phyloP scores from a whole-genome alignment of 169 alveolate genomes.

The Cryptosporidium canis region DNA sequence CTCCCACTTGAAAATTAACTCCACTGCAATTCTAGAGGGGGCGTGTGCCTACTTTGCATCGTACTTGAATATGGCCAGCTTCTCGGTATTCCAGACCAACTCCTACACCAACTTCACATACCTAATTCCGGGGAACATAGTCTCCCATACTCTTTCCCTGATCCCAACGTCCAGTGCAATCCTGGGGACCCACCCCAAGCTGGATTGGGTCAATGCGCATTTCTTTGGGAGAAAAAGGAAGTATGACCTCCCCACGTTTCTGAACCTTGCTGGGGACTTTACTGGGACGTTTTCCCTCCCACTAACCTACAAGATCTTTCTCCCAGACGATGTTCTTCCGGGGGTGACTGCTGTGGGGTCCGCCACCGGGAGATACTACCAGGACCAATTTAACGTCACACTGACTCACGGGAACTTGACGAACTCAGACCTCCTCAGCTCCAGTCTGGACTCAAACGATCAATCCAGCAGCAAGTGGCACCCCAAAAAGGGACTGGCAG shows the following conservation, averaged over 20 bases:
- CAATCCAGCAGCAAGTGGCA: background rate
- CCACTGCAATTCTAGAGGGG: slow-evolving; percentile 64
- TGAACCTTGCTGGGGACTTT: slow-evolving; percentile 43
- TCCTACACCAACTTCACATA: slow-evolving; percentile 46
- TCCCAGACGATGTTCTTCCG: slow-evolving; percentile 59
- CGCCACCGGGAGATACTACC: background rate
- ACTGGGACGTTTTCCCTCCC: slow-evolving; percentile 69
- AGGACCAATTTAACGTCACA: slow-evolving; percentile 46
- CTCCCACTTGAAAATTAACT: slow-evolving; percentile 22
- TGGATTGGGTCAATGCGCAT: slow-evolving; percentile 55
- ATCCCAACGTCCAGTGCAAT: slow-evolving; percentile 57
- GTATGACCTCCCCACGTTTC: slow-evolving; percentile 26
- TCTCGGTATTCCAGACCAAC: slow-evolving; percentile 50
- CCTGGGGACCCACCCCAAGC: slow-evolving; percentile 17
- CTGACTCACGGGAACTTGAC: slow-evolving; percentile 57
- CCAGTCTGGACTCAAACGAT: background rate
- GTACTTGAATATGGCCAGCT: slow-evolving; percentile 54
- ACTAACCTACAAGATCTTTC: slow-evolving; percentile 32
- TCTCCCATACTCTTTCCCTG: slow-evolving; percentile 50
- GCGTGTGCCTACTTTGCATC: slow-evolving; percentile 69
- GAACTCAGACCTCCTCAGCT: background rate
- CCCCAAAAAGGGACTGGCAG: slow-evolving; percentile 25
- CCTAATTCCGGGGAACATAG: slow-evolving; percentile 51
- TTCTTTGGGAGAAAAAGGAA: slow-evolving; percentile 15
- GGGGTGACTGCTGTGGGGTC: slow-evolving; percentile 28